A percentile compares a stretch with the other conserved stretches of the same genome.
Evolutionary conservation across 2,329 filamentous ascomycete species (phyloP).

Genomic region (Cladosporium velox): DNA sequence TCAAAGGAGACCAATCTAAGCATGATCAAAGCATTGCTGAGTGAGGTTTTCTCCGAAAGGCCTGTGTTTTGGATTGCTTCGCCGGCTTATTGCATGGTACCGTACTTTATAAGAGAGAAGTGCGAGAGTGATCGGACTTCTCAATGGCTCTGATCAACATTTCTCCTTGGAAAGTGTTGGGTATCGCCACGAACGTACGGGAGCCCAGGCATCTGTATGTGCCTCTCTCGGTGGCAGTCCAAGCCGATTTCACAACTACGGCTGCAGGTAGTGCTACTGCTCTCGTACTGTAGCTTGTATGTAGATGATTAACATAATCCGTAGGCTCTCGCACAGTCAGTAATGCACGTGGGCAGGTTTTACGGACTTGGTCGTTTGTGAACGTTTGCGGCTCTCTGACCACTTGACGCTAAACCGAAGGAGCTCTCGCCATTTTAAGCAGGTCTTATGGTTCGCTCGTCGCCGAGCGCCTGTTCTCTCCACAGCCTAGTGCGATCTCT

Average conservation of each 20-base stretch:
- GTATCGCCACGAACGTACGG: neutral
- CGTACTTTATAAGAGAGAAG: too few species aligned
- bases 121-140: too few species aligned
- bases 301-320: too few species aligned
- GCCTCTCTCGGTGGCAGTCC: neutral
- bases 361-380: neutral
- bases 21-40: neutral
- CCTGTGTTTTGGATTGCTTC: too few species aligned
- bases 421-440: neutral
- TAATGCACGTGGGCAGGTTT: neutral
- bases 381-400: neutral
- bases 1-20: neutral
- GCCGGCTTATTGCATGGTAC: too few species aligned
- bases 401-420: neutral
- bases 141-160: neutral
- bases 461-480: conserved; percentile 10
- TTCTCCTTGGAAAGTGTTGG: neutral
- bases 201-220: neutral
- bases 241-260: neutral
- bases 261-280: neutral
- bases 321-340: neutral
- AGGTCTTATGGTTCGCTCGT: neutral
- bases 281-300: too few species aligned
- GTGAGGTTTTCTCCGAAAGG: neutral
- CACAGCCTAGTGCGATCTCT: conserved; percentile 9